These are phyloP conservation scores for Zoysia matrella DNA, from an alignment of 202 grass and related monocot genomes.

Conservation along the genomic window DNA sequence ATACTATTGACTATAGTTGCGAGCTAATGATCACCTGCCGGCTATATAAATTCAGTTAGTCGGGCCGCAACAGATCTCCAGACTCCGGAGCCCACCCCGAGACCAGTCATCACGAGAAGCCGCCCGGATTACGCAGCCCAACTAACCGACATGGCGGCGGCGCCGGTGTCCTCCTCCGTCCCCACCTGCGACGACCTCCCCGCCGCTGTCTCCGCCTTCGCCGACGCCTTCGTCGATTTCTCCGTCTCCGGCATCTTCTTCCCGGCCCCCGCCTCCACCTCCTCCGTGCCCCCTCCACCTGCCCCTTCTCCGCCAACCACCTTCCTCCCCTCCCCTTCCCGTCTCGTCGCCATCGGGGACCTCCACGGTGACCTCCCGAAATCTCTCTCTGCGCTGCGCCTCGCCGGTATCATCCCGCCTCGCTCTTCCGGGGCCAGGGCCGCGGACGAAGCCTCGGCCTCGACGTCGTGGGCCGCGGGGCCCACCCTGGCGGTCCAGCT, in stretches of 20 bases:
- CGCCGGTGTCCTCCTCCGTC: conserved; percentile 29
- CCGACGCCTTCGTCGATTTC: conserved; percentile 91
- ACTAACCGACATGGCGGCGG: conserved; percentile 17
- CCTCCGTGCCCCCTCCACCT: neutral
- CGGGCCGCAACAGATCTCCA: neutral
- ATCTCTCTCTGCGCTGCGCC: conserved; percentile 71
- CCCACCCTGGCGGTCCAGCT: conserved; percentile 85
- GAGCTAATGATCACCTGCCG: neutral
- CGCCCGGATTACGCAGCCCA: neutral
- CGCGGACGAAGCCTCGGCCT: neutral
- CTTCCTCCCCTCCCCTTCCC: conserved; percentile 62
- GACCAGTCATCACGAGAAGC: neutral
- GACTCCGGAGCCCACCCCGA: conserved; percentile 3
- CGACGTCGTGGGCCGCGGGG: conserved; percentile 70
- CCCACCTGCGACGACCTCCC: conserved; percentile 67
- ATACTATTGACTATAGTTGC: neutral
- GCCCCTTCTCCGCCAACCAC: conserved; percentile 28
- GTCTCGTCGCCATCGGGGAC: conserved; percentile 91
- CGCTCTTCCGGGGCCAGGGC: neutral
- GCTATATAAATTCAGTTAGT: neutral
- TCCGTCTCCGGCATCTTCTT: conserved; percentile 83
- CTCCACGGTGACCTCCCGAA: conserved; percentile 92
- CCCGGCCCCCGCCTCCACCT: neutral
- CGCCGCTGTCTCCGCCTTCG: conserved; percentile 74
- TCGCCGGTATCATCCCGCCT: conserved; percentile 59